A percentile compares a stretch with the other conserved stretches of the same genome.
phyloP scores from a whole-genome alignment of 2,329 filamentous ascomycete genomes.

The Juglanconis juglandina region DNA sequence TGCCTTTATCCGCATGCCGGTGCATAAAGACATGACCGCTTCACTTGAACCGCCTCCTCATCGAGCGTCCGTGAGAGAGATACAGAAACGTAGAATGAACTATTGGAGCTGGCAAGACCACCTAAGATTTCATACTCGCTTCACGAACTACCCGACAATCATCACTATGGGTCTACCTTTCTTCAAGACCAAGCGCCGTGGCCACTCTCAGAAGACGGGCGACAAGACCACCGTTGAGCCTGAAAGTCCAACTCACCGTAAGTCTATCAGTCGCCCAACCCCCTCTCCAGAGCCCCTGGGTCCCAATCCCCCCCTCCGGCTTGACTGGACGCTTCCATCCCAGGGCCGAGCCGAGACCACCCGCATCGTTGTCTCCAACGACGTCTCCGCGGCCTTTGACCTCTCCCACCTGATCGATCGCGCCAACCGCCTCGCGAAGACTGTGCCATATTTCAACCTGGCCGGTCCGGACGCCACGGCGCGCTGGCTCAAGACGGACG shows the following conservation, averaged over 20 bases:
- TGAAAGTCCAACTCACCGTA: neutral
- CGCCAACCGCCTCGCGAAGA: neutral
- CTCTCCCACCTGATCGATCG: neutral
- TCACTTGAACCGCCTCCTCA: neutral
- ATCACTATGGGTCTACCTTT: neutral
- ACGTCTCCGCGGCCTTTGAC: neutral
- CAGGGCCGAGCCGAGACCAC: neutral
- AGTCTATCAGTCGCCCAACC: neutral
- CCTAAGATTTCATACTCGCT: neutral
- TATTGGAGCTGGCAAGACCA: neutral
- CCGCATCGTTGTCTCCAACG: slow-evolving; percentile 3
- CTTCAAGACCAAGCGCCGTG: neutral
- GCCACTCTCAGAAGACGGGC: neutral
- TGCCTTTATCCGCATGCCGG: neutral
- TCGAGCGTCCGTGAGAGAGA: neutral
- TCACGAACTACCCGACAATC: neutral
- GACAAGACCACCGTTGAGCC: neutral
- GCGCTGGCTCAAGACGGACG: neutral
- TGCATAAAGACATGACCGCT: neutral
- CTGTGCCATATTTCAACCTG: neutral
- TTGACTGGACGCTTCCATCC: neutral
- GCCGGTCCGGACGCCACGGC: neutral
- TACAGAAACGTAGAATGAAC: neutral
- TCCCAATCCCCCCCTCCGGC: neutral
- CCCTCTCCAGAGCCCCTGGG: neutral